Evolutionary conservation across 2,329 filamentous ascomycete genomes (phyloP).

Genomic region (Stenocarpella maydis): DNA sequence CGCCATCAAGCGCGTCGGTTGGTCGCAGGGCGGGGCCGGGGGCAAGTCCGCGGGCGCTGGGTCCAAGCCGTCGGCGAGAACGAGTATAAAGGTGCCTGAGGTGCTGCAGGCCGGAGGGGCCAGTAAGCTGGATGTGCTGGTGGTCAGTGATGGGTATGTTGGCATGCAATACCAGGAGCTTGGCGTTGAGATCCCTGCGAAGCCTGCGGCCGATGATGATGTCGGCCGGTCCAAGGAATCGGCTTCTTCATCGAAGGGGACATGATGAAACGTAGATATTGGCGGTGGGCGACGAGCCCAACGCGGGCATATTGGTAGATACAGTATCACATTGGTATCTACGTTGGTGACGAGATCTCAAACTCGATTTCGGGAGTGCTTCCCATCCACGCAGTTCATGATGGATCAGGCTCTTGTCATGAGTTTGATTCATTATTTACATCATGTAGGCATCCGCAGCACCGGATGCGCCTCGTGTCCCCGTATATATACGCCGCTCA

Average conservation of each 20-base stretch:
- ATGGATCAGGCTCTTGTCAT: background rate
- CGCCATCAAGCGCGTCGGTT: conserved; percentile 85
- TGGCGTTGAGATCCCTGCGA: conserved; percentile 60
- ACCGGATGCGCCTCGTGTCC: background rate
- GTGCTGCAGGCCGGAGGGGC: conserved; percentile 44
- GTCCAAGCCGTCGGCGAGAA: conserved; percentile 59
- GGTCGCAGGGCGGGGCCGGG: conserved; percentile 54
- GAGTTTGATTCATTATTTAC: background rate
- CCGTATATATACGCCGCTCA: conserved; percentile 45
- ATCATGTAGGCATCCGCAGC: background rate
- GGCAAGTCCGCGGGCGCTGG: conserved; percentile 48
- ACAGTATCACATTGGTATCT: no score
- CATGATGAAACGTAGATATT: fast-evolving
- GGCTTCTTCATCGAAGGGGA: conserved; percentile 25
- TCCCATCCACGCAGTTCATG: background rate
- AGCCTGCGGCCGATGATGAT: conserved; percentile 58
- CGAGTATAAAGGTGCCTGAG: conserved; percentile 68
- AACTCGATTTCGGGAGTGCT: no score
- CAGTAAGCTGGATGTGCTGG: conserved; percentile 74
- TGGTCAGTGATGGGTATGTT: conserved; percentile 89
- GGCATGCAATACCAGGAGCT: conserved; percentile 68
- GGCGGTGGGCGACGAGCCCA: fast-evolving
- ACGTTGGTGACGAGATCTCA: background rate
- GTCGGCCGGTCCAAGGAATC: conserved; percentile 53
- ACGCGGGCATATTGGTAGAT: background rate